Evolutionary conservation across 129 eudicot species (phyloP).

Genomic region (Daucus carota): DNA sequence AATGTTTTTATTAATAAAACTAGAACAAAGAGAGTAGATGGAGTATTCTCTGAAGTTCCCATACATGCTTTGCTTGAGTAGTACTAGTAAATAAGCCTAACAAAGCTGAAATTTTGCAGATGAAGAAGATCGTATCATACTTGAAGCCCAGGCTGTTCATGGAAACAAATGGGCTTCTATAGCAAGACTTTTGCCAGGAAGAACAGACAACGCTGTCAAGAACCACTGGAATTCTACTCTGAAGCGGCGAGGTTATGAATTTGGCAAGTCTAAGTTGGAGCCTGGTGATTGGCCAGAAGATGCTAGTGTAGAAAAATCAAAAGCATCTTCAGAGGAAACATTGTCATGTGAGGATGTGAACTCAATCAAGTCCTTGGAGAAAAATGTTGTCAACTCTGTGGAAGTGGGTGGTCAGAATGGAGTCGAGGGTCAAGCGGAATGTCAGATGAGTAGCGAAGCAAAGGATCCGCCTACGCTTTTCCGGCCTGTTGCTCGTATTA

Average conservation of each 20-base stretch:
- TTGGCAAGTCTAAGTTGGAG: constrained; percentile 24
- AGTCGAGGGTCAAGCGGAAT: constrained; percentile 16
- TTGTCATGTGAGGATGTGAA: constrained; percentile 40
- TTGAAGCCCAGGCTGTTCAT: constrained; percentile 60
- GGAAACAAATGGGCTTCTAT: constrained; percentile 80
- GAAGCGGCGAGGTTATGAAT: constrained; percentile 30
- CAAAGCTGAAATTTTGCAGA: constrained; percentile 25
- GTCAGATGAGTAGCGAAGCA: constrained; percentile 14
- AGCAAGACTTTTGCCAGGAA: constrained; percentile 57
- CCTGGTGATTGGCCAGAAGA: constrained; percentile 29
- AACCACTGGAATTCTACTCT: constrained; percentile 65
- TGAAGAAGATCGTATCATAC: constrained; percentile 63
- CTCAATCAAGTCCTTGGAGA: constrained; percentile 32
- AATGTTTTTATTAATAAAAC: neutral
- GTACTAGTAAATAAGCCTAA: constrained; percentile 6
- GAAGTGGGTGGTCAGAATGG: constrained; percentile 20
- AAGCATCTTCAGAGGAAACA: constrained; percentile 66
- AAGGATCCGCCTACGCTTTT: constrained; percentile 32
- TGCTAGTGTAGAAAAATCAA: constrained; percentile 31
- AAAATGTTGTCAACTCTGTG: constrained; percentile 23
- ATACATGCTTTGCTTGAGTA: neutral
- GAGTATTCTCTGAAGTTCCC: neutral
- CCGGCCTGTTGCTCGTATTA: constrained; percentile 53
- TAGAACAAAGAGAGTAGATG: neutral
- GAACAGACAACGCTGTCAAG: constrained; percentile 70